A percentile compares a stretch with the other conserved stretches of the same genome.
phyloP scores from a whole-genome alignment of 345 rosid genomes.

The Euclidium syriacum region DNA sequence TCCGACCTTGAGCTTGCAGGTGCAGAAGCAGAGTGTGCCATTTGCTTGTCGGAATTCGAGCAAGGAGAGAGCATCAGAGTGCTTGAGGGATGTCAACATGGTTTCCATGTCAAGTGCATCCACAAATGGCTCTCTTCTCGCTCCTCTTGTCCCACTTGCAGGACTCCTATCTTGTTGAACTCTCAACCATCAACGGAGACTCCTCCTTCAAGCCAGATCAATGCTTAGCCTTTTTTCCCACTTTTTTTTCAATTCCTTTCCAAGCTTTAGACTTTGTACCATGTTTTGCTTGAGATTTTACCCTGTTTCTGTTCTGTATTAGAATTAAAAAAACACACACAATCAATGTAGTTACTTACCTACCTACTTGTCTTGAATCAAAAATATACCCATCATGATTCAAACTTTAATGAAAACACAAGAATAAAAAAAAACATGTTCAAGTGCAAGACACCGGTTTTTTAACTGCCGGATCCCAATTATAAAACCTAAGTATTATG shows the following conservation, averaged over 20 bases:
- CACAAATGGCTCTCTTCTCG: conserved; percentile 57
- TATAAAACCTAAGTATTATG: too few species aligned
- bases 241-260: background rate
- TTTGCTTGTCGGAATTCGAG: conserved; percentile 65
- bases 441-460: too few species aligned
- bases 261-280: conserved; percentile 2
- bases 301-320: background rate
- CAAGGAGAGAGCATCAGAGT: conserved; percentile 60
- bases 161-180: conserved; percentile 36
- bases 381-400: too few species aligned
- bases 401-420: too few species aligned
- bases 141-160: conserved; percentile 80
- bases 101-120: conserved; percentile 70
- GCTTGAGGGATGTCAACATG: conserved; percentile 59
- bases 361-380: too few species aligned
- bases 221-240: conserved; percentile 15
- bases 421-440: too few species aligned
- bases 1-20: conserved; percentile 50
- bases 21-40: conserved; percentile 57
- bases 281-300: conserved; percentile 10
- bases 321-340: too few species aligned
- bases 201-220: conserved; percentile 3
- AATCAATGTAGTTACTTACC: too few species aligned
- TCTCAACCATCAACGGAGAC: background rate
- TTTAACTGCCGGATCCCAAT: too few species aligned